Evolutionary conservation across 305 asterid genomes (phyloP).

Genomic region (Rubia peregrina): DNA sequence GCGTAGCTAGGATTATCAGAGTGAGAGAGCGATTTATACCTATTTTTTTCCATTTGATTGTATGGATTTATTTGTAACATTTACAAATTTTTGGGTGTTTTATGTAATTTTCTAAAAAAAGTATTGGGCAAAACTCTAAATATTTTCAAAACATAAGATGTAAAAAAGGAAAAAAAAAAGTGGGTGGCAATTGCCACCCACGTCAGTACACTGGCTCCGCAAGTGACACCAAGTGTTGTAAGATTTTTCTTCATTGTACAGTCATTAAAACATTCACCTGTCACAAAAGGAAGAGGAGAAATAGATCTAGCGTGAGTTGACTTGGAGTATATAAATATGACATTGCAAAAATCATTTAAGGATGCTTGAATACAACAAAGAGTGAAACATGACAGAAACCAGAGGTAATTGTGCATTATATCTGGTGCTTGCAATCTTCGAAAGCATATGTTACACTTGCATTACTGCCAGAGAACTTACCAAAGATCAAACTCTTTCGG

Average conservation of each 20-base stretch:
- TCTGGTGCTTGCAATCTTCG: conserved; percentile 4
- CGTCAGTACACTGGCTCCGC: too few species aligned
- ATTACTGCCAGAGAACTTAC: conserved; percentile 25
- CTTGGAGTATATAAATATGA: not conserved
- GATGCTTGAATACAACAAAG: not conserved
- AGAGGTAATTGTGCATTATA: not conserved
- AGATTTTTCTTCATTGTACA: not conserved
- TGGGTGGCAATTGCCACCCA: too few species aligned
- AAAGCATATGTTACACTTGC: conserved; percentile 13
- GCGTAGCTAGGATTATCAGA: too few species aligned
- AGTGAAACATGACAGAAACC: not conserved
- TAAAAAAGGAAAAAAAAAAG: too few species aligned
- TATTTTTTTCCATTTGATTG: too few species aligned
- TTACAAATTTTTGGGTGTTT: too few species aligned
- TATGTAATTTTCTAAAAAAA: too few species aligned
- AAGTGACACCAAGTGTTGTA: not conserved
- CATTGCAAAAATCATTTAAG: not conserved
- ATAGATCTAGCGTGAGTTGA: not conserved
- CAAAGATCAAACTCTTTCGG: conserved; percentile 23
- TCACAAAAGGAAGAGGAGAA: not conserved
- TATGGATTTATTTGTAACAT: too few species aligned
- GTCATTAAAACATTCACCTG: too few species aligned
- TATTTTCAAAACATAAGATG: too few species aligned
- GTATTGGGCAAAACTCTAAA: too few species aligned
- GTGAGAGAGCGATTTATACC: too few species aligned